Evolutionary conservation across 2,329 filamentous ascomycete genomes (phyloP), one percentile per base, ranked within the genome.

Genomic region (Polytolypa hystricis): DNA sequence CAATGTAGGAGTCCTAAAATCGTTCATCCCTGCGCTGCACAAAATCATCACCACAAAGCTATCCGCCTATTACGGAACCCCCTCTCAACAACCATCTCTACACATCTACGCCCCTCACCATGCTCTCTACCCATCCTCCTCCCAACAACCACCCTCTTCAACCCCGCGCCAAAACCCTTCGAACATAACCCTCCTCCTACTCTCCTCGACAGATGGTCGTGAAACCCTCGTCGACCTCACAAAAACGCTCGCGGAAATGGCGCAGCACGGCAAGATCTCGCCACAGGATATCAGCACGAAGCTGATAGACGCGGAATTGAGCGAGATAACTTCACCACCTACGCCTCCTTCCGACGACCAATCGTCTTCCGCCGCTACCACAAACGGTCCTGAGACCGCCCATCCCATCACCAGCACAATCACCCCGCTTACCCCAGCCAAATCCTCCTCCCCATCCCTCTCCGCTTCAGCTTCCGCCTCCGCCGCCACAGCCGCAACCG

Each of bases 141-240:
- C 43, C 27, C 43, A 40, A 5, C 37, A 38, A 27, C 31, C 29
- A 34, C 44, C 35, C 30, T 42, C 36, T 43, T 46, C 39, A 18
- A 36, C 46, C 15, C n/a, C n/a, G n/a, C 49, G 47, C 12, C 43
- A 43, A 11, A 55, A 54, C 23, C 39, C 36, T n/a, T 43, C 47
- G 10, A 48, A 54, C 41, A 58, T 80, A 12, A 73, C 69, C 3
- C 61, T 96, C 12, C 74, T 94, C 39, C 74, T 98, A 26, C 74
- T 98, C 34, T 93, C 85, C 10, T 76, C 78, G 25, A 81, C 89
- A 38, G 91, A 98, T 50, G 89, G 91, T 33, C 77, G 89, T 37
- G 85, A 93, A 53, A 95, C 89, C 3, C 75, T 98, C 44, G 87
- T 98, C 27, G 91, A 98, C 58, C 72, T 98, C 30, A 98, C 91